These are phyloP conservation scores for Apiotrichum akiyoshidainum DNA, from an alignment of 1,284 basidiomycete genomes.

Conservation along the genomic window DNA sequence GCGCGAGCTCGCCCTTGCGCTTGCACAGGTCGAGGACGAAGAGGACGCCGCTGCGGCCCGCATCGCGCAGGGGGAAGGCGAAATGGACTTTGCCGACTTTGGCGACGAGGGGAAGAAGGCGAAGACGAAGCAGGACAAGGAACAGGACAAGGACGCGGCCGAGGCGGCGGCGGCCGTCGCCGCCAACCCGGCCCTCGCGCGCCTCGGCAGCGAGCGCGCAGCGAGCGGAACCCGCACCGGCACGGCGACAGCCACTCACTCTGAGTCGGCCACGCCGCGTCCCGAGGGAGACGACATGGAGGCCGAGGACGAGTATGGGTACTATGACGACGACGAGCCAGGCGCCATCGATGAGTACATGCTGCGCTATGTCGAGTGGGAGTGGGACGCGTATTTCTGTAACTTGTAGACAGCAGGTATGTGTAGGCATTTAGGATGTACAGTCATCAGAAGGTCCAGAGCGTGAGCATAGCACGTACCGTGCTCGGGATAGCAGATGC, in stretches of 20 bases:
- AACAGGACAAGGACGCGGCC: slow-evolving; percentile 11
- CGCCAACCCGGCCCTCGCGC: slow-evolving; percentile 4
- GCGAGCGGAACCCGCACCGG: not conserved
- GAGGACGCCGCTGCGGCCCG: slow-evolving; percentile 79
- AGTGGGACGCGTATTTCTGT: slow-evolving; percentile 68
- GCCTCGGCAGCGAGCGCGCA: not conserved
- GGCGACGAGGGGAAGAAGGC: slow-evolving; percentile 51
- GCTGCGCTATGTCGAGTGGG: slow-evolving; percentile 68
- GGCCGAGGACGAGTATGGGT: not conserved
- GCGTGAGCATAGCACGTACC: not conserved
- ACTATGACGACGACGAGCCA: slow-evolving; percentile 53
- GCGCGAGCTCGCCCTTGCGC: slow-evolving; percentile 59
- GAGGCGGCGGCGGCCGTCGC: not conserved
- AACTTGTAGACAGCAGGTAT: slow-evolving; percentile 1
- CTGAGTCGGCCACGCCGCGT: slow-evolving; percentile 30
- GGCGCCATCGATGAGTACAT: slow-evolving; percentile 73
- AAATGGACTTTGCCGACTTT: slow-evolving; percentile 74
- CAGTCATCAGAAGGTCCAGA: not conserved
- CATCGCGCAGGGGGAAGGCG: slow-evolving; percentile 75
- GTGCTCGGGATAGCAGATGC: not conserved
- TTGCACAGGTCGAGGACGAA: slow-evolving; percentile 84
- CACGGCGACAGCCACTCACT: slow-evolving; percentile 38
- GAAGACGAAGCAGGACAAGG: slow-evolving; percentile 4
- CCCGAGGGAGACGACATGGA: slow-evolving; percentile 28
- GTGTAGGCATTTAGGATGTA: not conserved